phyloP scores from a whole-genome alignment of 176 grass and related monocot genomes.

The Hsuehochloa calcarea region DNA sequence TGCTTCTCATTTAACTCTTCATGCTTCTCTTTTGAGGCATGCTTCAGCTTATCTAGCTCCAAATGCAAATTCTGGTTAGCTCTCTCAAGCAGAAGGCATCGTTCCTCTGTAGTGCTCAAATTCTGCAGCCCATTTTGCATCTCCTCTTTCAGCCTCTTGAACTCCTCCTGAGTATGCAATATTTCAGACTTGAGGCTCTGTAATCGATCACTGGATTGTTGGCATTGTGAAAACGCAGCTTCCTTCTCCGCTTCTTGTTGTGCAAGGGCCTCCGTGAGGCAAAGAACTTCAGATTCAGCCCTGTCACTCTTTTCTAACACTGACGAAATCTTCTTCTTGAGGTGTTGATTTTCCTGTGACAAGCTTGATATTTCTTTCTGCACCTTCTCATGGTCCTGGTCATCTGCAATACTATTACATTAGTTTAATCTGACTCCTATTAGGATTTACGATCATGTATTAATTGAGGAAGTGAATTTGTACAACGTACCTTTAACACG shows the following conservation, averaged over 20 bases:
- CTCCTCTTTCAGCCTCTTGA: slow-evolving; percentile 75
- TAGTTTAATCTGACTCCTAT: slow-evolving; percentile 14
- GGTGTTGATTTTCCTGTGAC: slow-evolving; percentile 81
- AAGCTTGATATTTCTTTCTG: slow-evolving; percentile 82
- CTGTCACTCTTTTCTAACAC: slow-evolving; percentile 53
- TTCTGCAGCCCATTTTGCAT: slow-evolving; percentile 57
- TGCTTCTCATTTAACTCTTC: slow-evolving; percentile 58
- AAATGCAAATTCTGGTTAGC: slow-evolving; percentile 56
- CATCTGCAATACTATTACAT: slow-evolving; percentile 37
- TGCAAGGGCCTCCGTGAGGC: slow-evolving; percentile 55
- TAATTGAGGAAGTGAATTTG: slow-evolving; percentile 6
- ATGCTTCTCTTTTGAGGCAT: slow-evolving; percentile 54
- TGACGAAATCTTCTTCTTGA: slow-evolving; percentile 65
- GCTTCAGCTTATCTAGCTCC: slow-evolving; percentile 72
- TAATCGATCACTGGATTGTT: slow-evolving; percentile 62
- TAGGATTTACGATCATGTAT: slow-evolving; percentile 3
- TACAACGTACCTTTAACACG: slow-evolving; percentile 45
- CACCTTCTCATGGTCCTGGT: slow-evolving; percentile 59
- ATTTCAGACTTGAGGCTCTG: slow-evolving; percentile 64
- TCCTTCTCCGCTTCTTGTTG: slow-evolving; percentile 66
- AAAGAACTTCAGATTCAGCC: slow-evolving; percentile 56
- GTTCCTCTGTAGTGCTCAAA: slow-evolving; percentile 54
- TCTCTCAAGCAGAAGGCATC: slow-evolving; percentile 58
- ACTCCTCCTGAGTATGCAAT: slow-evolving; percentile 75
- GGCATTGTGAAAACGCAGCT: slow-evolving; percentile 56